Percentiles rank a stretch among this genome's conserved stretches.
phyloP scores from a whole-genome alignment of 805 yeast species.

The Ogataea parapolymorpha region DNA sequence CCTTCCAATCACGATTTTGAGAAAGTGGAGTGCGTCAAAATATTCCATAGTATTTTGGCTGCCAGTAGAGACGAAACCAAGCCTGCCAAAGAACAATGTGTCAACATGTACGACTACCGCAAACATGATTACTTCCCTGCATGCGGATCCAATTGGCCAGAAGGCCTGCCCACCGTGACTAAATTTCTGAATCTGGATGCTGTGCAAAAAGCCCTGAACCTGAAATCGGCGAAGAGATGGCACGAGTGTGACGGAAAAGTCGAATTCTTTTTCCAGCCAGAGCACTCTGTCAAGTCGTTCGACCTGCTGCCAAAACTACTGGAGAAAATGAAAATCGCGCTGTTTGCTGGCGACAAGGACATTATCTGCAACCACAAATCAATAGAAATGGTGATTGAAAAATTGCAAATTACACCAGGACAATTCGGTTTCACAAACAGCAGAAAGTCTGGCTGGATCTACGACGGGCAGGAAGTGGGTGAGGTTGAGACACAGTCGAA shows the following conservation, averaged over 20 bases:
- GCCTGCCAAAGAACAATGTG: constrained; percentile 49
- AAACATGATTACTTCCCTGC: constrained; percentile 71
- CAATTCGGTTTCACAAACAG: constrained; percentile 45
- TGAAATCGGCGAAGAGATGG: constrained; percentile 50
- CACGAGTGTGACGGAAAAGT: constrained; percentile 72
- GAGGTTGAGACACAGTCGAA: constrained; percentile 53
- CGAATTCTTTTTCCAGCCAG: constrained; percentile 46
- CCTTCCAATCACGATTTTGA: constrained; percentile 25
- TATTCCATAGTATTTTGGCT: constrained; percentile 39
- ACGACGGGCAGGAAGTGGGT: constrained; percentile 39
- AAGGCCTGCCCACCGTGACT: constrained; percentile 45
- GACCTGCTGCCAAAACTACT: constrained; percentile 65
- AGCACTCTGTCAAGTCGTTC: constrained; percentile 56
- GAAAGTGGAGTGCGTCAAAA: constrained; percentile 35
- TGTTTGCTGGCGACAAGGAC: constrained; percentile 88
- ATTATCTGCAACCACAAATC: constrained; percentile 70
- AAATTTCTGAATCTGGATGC: constrained; percentile 46
- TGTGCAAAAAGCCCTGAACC: constrained; percentile 52
- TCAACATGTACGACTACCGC: constrained; percentile 80
- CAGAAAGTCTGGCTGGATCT: constrained; percentile 38
- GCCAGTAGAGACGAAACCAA: constrained; percentile 27
- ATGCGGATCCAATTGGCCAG: constrained; percentile 95
- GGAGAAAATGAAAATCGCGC: constrained; percentile 54
- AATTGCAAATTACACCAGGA: constrained; percentile 61
- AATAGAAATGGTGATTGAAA: constrained; percentile 59